Conservation (phyloP, 1,284 basidiomycete genomes). For the Sutorius eximius region DNA sequence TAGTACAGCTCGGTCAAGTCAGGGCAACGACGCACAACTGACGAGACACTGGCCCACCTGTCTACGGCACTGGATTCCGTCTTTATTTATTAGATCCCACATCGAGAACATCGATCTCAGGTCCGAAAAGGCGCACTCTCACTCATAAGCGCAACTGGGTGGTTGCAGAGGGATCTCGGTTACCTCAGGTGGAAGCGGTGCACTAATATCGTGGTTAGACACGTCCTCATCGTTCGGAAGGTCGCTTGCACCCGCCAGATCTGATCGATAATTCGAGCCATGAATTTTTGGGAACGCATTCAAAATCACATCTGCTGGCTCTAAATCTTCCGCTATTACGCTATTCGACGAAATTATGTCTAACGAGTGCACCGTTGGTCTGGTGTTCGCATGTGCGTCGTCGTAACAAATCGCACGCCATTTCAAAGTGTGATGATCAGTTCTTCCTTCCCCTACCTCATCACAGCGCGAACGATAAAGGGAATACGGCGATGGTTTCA, state of each 20-base stretch:
- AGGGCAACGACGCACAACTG: neutral
- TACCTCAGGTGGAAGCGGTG: neutral
- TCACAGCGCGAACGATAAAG: neutral
- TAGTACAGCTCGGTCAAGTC: neutral
- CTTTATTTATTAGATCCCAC: neutral
- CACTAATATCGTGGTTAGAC: neutral
- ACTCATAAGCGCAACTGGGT: neutral
- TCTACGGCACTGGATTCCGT: neutral
- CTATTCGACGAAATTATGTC: neutral
- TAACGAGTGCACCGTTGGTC: too few relatives aligned
- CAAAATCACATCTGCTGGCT: neutral
- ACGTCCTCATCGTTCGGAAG: neutral
- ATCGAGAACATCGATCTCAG: neutral
- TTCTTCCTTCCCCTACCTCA: neutral
- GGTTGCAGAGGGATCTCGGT: neutral
- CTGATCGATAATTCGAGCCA: neutral
- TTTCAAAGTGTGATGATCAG: neutral
- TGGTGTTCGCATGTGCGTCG: neutral
- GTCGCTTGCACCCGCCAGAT: neutral
- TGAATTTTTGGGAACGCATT: neutral
- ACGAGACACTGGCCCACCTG: neutral
- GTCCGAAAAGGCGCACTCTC: neutral
- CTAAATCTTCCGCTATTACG: neutral
- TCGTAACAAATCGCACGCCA: neutral
- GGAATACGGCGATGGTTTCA: neutral